Conservation (phyloP, 1,284 basidiomycete species). For the Irpex lacteus region DNA sequence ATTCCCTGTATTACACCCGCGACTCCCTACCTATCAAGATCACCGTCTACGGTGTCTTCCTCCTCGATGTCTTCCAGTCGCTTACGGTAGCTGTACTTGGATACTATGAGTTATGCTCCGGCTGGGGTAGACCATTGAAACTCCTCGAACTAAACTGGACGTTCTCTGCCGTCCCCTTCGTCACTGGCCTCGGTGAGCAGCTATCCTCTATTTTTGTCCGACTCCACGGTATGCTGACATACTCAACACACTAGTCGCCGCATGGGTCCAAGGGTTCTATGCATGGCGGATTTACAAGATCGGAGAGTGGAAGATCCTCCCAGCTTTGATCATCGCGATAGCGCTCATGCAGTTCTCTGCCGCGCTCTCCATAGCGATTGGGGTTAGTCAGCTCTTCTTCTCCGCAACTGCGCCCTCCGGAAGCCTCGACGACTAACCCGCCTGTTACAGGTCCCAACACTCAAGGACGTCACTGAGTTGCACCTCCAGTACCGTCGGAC, state of each 20-base stretch:
- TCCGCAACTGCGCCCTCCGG: not conserved
- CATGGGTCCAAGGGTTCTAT: constrained; percentile 15
- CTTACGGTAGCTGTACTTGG: constrained; percentile 3
- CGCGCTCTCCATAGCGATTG: not conserved
- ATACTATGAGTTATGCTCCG: not conserved
- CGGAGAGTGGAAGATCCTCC: constrained; percentile 8
- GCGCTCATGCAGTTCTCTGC: constrained; percentile 7
- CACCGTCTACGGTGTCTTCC: constrained; percentile 11
- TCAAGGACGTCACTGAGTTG: not conserved
- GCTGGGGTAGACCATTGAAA: not conserved
- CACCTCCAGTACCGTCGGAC: not conserved
- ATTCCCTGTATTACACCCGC: constrained; percentile 10
- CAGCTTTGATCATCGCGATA: constrained; percentile 9
- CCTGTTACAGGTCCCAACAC: not conserved
- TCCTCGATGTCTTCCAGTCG: constrained; percentile 13
- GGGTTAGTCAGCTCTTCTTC: not conserved
- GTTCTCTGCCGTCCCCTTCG: not conserved
- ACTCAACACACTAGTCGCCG: constrained; percentile 8
- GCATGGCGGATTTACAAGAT: constrained; percentile 16
- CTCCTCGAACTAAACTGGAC: constrained; percentile 1
- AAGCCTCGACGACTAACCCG: not conserved
- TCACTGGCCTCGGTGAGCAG: not conserved
- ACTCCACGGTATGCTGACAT: not conserved
- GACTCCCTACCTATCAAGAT: constrained; percentile 9
- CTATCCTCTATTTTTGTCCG: not conserved